phyloP scores from a whole-genome alignment of 257 asterid genomes.

The Nemophila menziesii region DNA sequence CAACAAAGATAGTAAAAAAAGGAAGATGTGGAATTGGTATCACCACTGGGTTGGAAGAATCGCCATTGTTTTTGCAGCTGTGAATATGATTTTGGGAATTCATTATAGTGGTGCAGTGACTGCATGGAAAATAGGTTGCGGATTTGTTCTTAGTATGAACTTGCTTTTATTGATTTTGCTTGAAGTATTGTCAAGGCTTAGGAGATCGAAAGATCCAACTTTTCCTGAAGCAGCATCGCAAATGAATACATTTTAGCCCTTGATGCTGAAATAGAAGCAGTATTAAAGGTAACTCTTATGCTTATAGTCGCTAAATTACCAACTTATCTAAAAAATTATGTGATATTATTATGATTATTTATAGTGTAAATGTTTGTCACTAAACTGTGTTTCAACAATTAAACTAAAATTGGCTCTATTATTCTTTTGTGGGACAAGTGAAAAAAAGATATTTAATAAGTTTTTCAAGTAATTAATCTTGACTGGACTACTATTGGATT shows the following conservation, averaged over 20 bases:
- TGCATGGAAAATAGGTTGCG: conserved; percentile 63
- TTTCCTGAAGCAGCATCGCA: conserved; percentile 35
- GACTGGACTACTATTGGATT: too few relatives aligned
- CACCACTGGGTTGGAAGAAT: conserved; percentile 66
- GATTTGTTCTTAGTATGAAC: conserved; percentile 43
- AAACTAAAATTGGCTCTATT: too few relatives aligned
- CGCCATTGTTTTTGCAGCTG: conserved; percentile 66
- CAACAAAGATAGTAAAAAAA: conserved; percentile 48
- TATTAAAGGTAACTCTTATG: neutral
- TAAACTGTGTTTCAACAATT: too few relatives aligned
- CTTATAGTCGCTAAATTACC: too few relatives aligned
- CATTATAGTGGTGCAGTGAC: conserved; percentile 52
- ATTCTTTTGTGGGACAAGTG: too few relatives aligned
- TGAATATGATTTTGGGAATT: conserved; percentile 57
- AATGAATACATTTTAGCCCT: conserved; percentile 30
- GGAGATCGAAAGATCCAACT: conserved; percentile 23
- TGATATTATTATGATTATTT: too few relatives aligned
- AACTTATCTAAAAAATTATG: too few relatives aligned
- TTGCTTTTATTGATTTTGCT: conserved; percentile 38
- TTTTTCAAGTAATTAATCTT: too few relatives aligned
- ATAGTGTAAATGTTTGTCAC: neutral
- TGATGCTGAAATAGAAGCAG: neutral
- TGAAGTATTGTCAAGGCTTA: conserved; percentile 48
- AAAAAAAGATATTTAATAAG: too few relatives aligned
- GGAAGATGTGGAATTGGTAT: conserved; percentile 60